Evolutionary conservation across 1,284 basidiomycete species (phyloP).

Genomic region (Mycosarcoma maydis): DNA sequence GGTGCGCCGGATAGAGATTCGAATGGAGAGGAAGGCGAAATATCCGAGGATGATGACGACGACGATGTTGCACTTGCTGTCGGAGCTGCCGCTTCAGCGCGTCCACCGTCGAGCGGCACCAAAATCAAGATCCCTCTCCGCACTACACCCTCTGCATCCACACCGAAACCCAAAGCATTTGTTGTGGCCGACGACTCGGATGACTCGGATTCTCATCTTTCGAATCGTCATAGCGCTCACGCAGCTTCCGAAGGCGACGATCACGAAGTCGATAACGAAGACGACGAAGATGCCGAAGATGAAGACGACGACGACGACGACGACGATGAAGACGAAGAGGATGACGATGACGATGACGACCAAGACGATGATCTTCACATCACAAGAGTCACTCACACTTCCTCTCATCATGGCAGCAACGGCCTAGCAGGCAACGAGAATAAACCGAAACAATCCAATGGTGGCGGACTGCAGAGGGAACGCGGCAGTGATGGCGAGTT

Average conservation of each 20-base stretch:
- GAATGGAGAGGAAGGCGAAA: constrained; percentile 47
- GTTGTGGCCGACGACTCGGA: constrained; percentile 24
- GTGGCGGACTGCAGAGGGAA: constrained; percentile 33
- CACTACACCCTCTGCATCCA: not conserved
- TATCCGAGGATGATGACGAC: constrained; percentile 31
- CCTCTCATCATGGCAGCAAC: not conserved
- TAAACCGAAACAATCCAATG: not conserved
- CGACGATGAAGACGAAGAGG: constrained; percentile 22
- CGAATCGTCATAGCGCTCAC: not conserved
- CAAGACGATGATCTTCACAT: constrained; percentile 22
- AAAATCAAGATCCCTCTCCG: constrained; percentile 23
- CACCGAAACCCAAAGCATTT: constrained; percentile 14
- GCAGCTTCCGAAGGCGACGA: constrained; percentile 28
- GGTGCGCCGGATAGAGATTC: constrained; percentile 14
- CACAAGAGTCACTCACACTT: constrained; percentile 7
- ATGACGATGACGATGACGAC: too few relatives aligned
- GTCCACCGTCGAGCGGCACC: constrained; percentile 1
- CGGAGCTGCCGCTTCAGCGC: constrained; percentile 11
- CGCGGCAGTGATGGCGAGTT: constrained; percentile 47
- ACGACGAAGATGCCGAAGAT: constrained; percentile 21
- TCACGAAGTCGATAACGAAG: constrained; percentile 16
- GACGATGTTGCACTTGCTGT: constrained; percentile 36
- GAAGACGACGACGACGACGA: constrained; percentile 33
- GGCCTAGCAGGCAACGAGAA: constrained; percentile 1
- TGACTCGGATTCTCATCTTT: constrained; percentile 13